Evolutionary conservation across 768 basidiomycete genomes (phyloP).

Genomic region (Gautieria morchelliformis): DNA sequence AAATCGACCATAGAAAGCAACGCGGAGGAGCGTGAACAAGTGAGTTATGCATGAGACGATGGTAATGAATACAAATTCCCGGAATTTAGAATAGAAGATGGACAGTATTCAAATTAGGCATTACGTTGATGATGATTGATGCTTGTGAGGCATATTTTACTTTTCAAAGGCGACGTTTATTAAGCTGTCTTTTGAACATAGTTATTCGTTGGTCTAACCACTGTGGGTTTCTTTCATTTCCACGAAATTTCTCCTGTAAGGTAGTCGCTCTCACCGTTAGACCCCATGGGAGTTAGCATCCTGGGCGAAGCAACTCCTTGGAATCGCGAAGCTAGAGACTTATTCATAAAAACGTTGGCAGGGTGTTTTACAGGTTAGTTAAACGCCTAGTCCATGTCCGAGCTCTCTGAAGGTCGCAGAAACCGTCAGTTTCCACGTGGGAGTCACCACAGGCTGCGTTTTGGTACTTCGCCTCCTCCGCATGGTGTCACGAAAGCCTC

Average conservation of each 20-base stretch:
- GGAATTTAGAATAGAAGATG: conserved; percentile 31
- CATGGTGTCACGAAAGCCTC: conserved; percentile 20
- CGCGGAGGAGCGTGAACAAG: conserved; percentile 9
- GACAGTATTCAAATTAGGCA: conserved; percentile 50
- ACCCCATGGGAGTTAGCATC: conserved; percentile 6
- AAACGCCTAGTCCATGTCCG: conserved; percentile 1
- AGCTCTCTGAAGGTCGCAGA: conserved; percentile 33
- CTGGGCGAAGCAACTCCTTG: conserved; percentile 42
- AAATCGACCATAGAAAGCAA: neutral
- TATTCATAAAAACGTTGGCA: conserved; percentile 49
- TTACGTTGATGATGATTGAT: conserved; percentile 52
- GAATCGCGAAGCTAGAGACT: conserved; percentile 38
- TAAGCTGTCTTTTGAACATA: conserved; percentile 18
- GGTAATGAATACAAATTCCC: conserved; percentile 11
- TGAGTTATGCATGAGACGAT: conserved; percentile 3
- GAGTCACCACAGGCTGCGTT: conserved; percentile 50
- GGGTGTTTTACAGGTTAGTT: conserved; percentile 53
- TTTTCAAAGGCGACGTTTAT: neutral
- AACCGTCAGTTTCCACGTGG: conserved; percentile 64
- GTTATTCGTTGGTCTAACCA: conserved; percentile 76
- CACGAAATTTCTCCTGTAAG: neutral
- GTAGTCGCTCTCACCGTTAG: conserved; percentile 5
- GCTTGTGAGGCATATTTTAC: conserved; percentile 44
- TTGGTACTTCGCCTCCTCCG: conserved; percentile 28
- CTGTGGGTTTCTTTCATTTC: conserved; percentile 29